Conservation (phyloP, 179 eudicot species). For the Drosera spatulata region DNA sequence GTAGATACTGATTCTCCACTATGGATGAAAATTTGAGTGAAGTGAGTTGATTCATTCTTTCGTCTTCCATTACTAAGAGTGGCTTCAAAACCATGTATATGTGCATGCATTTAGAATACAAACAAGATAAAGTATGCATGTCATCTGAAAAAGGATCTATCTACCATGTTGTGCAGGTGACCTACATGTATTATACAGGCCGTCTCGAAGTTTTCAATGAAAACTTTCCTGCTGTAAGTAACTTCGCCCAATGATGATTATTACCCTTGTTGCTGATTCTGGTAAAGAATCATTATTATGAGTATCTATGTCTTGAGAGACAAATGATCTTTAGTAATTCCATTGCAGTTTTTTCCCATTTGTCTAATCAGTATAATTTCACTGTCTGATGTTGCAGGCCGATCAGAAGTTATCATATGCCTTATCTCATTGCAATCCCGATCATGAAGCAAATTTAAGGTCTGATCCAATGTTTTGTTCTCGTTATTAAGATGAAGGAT, state of each 20-base stretch:
- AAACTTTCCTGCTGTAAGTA: conserved; percentile 80
- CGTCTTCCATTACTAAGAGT: neutral
- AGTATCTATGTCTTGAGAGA: too few species aligned
- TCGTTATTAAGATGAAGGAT: too few species aligned
- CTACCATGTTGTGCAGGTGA: conserved; percentile 40
- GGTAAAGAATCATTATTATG: neutral
- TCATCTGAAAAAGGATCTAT: neutral
- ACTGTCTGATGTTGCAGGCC: conserved; percentile 39
- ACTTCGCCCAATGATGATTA: neutral
- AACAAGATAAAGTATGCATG: neutral
- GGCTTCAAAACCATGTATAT: neutral
- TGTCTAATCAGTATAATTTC: neutral
- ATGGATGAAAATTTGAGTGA: neutral
- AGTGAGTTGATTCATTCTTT: neutral
- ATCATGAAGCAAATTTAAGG: conserved; percentile 83
- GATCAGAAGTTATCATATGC: conserved; percentile 93
- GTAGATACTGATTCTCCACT: conserved; percentile 13
- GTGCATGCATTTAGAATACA: too few species aligned
- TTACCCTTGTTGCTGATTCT: neutral
- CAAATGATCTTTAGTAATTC: too few species aligned
- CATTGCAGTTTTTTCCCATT: too few species aligned
- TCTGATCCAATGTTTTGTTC: conserved; percentile 7
- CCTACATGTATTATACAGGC: conserved; percentile 98
- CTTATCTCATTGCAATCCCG: conserved; percentile 62
- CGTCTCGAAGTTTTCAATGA: conserved; percentile 97